phyloP scores from a whole-genome alignment of 352 stramenopile genomes.

The Phytopythium chamaehyphon region DNA sequence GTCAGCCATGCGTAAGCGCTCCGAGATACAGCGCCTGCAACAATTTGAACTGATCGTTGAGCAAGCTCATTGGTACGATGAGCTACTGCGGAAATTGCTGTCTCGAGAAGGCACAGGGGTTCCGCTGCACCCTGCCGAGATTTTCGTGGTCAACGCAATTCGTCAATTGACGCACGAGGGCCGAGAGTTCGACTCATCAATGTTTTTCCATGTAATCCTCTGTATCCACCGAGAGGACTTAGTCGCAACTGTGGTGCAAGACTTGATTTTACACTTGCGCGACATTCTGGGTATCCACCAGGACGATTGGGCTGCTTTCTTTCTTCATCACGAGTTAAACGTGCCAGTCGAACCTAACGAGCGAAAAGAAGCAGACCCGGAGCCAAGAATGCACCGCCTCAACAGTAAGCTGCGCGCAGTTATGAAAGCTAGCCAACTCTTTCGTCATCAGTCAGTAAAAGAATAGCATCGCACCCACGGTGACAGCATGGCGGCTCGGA shows the following conservation, averaged over 20 bases:
- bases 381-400: constrained; percentile 17
- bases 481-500: not conserved
- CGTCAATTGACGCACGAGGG: constrained; percentile 36
- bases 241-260: constrained; percentile 31
- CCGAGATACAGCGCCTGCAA: constrained; percentile 35
- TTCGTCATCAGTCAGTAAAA: constrained; percentile 16
- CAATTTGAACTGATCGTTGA: constrained; percentile 21
- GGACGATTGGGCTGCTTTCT: constrained; percentile 45
- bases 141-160: constrained; percentile 53
- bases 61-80: constrained; percentile 42
- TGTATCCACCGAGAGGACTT: constrained; percentile 49
- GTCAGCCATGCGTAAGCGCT: constrained; percentile 37
- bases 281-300: constrained; percentile 24
- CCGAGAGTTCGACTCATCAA: constrained; percentile 28
- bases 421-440: constrained; percentile 25
- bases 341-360: constrained; percentile 9
- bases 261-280: constrained; percentile 46
- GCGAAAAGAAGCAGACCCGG: not conserved
- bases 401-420: constrained; percentile 23
- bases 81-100: constrained; percentile 44
- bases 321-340: constrained; percentile 24
- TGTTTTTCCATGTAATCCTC: constrained; percentile 45
- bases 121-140: constrained; percentile 37
- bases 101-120: constrained; percentile 19
- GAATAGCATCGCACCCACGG: not conserved